Percentiles rank a stretch among this genome's conserved stretches.
These are phyloP conservation scores for Rhizophlyctis rosea DNA, from an alignment of 192 early-diverging fungal genomes.

Conservation along the genomic window DNA sequence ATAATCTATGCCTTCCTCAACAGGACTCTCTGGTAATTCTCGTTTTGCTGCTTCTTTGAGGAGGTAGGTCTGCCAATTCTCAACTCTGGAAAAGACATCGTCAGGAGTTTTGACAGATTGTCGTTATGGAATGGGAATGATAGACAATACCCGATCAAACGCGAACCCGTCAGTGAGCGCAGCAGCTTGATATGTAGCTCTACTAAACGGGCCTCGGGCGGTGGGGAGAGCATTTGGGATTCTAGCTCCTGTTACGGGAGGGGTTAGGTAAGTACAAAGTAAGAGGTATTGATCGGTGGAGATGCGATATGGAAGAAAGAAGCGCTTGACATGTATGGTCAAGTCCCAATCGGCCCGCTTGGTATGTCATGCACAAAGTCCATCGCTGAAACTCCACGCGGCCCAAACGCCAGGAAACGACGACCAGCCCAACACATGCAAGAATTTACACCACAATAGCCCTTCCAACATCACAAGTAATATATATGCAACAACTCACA, in stretches of 20 bases:
- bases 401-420: too few relatives aligned
- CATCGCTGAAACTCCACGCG: too few relatives aligned
- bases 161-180: slow-evolving; percentile 48
- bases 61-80: slow-evolving; percentile 35
- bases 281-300: too few relatives aligned
- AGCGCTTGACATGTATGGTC: too few relatives aligned
- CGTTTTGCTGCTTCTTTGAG: slow-evolving; percentile 33
- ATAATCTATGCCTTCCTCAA: slow-evolving; percentile 41
- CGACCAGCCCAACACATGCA: too few relatives aligned
- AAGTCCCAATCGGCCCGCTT: too few relatives aligned
- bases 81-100: slow-evolving; percentile 22
- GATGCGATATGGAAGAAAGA: too few relatives aligned
- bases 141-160: slow-evolving; percentile 38
- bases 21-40: slow-evolving; percentile 33
- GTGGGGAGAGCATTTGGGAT: slow-evolving; percentile 11
- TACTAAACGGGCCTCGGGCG: slow-evolving; percentile 21
- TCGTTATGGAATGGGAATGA: neutral
- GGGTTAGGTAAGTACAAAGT: too few relatives aligned
- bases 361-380: too few relatives aligned
- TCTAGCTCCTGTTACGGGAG: slow-evolving; percentile 32
- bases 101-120: too few relatives aligned
- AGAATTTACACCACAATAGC: neutral
- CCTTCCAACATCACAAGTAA: neutral
- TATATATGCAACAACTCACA: slow-evolving; percentile 27
- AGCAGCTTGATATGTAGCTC: slow-evolving; percentile 44